phyloP scores from a whole-genome alignment of 75 land plant genomes.

The Pinus tabuliformis region DNA sequence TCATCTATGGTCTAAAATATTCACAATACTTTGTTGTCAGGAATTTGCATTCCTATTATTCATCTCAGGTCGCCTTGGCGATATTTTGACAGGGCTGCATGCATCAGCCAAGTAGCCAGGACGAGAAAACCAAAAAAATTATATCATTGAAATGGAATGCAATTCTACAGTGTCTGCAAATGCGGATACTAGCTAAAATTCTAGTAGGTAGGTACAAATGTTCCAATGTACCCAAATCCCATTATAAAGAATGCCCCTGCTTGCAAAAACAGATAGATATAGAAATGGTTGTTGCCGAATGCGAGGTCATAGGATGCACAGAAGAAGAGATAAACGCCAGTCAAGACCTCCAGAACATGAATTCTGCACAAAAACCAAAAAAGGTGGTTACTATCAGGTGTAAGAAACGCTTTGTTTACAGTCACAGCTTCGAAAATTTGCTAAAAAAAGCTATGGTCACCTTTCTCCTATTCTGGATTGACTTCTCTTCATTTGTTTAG shows the following conservation, averaged over 20 bases:
- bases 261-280: slow-evolving; percentile 67
- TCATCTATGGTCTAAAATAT: too few species aligned
- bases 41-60: too few species aligned
- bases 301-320: slow-evolving; percentile 71
- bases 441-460: not conserved
- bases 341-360: slow-evolving; percentile 60
- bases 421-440: too few species aligned
- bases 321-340: slow-evolving; percentile 62
- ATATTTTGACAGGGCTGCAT: too few species aligned
- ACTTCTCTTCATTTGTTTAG: slow-evolving; percentile 34
- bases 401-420: not conserved
- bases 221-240: slow-evolving; percentile 85
- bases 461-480: slow-evolving; percentile 39
- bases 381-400: not conserved
- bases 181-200: too few species aligned
- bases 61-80: too few species aligned
- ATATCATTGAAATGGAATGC: too few species aligned
- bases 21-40: too few species aligned
- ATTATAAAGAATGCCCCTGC: slow-evolving; percentile 69
- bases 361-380: slow-evolving; percentile 35
- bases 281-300: slow-evolving; percentile 70
- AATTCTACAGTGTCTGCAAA: too few species aligned
- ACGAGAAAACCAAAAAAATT: too few species aligned
- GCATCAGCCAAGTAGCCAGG: too few species aligned
- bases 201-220: slow-evolving; percentile 41